A percentile compares a stretch with the other conserved stretches of the same genome.
Conservation (phyloP, 169 alveolate genomes). For the Amoebophrya sp. region DNA sequence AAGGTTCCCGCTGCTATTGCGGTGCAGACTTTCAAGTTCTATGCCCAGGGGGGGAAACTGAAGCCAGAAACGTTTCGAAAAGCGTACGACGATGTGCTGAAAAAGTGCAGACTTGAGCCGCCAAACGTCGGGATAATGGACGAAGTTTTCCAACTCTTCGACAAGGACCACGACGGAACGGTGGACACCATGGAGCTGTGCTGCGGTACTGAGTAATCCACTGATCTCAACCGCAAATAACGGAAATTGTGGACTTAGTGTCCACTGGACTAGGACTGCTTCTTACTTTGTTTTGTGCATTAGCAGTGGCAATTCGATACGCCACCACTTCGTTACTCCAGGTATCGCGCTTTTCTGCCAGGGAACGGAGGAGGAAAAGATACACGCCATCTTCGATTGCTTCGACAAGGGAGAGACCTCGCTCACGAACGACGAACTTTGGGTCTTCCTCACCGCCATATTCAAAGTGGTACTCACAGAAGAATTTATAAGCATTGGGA, state of each 20-base stretch:
- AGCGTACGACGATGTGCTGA: background rate
- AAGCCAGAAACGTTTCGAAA: background rate
- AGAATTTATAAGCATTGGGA: background rate
- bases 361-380: background rate
- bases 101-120: background rate
- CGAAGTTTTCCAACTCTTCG: background rate
- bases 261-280: no score
- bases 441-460: background rate
- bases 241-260: no score
- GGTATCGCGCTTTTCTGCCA: background rate
- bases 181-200: background rate
- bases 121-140: background rate
- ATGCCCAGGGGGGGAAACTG: background rate
- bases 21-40: background rate
- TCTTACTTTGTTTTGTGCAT: no score
- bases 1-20: background rate
- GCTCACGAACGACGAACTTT: background rate
- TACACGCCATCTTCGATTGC: background rate
- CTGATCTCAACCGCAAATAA: no score
- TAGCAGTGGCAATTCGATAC: no score
- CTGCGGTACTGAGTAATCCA: constrained; percentile 4
- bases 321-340: no score
- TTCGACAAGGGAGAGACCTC: background rate
- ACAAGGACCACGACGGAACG: background rate
- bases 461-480: background rate